phyloP scores from a whole-genome alignment of 169 alveolate species.

The Cryptosporidium bovis region DNA sequence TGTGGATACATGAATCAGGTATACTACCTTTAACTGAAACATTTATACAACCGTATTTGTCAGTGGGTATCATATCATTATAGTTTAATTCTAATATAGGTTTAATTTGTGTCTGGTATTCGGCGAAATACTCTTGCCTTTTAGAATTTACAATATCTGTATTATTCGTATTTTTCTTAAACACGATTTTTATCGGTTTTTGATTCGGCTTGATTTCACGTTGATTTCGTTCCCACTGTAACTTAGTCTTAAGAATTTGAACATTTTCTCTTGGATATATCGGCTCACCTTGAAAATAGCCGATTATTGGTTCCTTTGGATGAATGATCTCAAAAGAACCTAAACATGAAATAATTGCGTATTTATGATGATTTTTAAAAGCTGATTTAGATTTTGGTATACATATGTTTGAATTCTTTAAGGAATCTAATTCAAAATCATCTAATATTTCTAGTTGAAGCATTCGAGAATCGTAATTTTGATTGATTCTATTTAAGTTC shows the following conservation, averaged over 20 bases:
- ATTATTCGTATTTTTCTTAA: neutral
- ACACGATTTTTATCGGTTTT: conserved; percentile 40
- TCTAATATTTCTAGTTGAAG: conserved; percentile 42
- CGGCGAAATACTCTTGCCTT: conserved; percentile 51
- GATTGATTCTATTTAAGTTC: conserved; percentile 10
- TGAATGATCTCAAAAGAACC: conserved; percentile 46
- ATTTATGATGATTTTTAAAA: conserved; percentile 66
- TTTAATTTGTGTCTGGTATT: conserved; percentile 56
- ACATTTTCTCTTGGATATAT: conserved; percentile 69
- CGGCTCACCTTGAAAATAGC: conserved; percentile 71
- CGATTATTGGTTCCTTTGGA: conserved; percentile 62
- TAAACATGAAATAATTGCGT: conserved; percentile 50
- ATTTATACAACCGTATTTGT: conserved; percentile 3
- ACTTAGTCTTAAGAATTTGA: conserved; percentile 27
- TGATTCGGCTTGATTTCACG: conserved; percentile 30
- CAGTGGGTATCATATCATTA: conserved; percentile 39
- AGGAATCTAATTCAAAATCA: conserved; percentile 46
- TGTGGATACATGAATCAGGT: conserved; percentile 56
- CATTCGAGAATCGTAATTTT: conserved; percentile 16
- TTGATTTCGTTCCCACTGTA: conserved; percentile 56
- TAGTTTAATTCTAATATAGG: conserved; percentile 19
- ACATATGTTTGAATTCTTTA: conserved; percentile 5
- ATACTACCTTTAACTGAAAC: conserved; percentile 26
- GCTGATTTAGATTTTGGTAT: conserved; percentile 26
- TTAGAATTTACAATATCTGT: neutral